Evolutionary conservation across 108 stramenopile genomes (phyloP).

Genomic region (Conticribra weissflogii): DNA sequence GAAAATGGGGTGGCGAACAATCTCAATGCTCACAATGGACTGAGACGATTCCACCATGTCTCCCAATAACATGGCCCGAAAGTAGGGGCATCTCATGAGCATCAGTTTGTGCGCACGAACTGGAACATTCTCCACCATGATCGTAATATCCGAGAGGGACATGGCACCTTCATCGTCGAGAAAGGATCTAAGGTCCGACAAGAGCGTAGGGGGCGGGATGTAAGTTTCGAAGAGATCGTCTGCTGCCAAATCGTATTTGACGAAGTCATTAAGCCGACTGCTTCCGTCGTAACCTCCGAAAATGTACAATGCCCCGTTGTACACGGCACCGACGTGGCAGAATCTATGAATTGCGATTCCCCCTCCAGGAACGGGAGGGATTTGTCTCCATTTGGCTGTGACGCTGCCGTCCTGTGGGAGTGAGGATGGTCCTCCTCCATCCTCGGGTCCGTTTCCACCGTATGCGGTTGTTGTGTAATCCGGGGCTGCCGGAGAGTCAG

Average conservation of each 20-base stretch:
- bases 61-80: constrained; percentile 88
- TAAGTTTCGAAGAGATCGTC: constrained; percentile 48
- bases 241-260: constrained; percentile 61
- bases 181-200: constrained; percentile 83
- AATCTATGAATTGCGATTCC: constrained; percentile 79
- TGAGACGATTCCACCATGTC: constrained; percentile 89
- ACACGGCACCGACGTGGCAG: constrained; percentile 90
- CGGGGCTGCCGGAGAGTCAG: constrained; percentile 21
- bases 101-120: constrained; percentile 94
- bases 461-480: constrained; percentile 13
- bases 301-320: constrained; percentile 76
- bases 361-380: constrained; percentile 36
- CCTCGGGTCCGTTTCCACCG: constrained; percentile 25
- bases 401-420: constrained; percentile 13
- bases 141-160: constrained; percentile 89
- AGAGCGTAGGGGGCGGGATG: constrained; percentile 81
- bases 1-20: constrained; percentile 80
- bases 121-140: constrained; percentile 86
- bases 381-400: constrained; percentile 50
- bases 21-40: constrained; percentile 66
- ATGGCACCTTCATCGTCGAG: constrained; percentile 75
- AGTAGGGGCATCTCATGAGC: constrained; percentile 93
- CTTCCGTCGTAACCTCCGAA: constrained; percentile 97
- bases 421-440: constrained; percentile 31
- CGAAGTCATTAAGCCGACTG: constrained; percentile 93